Percentiles rank a stretch among this genome's conserved stretches.
These are phyloP conservation scores for Alternaria rosae DNA, from an alignment of 2,329 filamentous ascomycete species.

Conservation along the genomic window DNA sequence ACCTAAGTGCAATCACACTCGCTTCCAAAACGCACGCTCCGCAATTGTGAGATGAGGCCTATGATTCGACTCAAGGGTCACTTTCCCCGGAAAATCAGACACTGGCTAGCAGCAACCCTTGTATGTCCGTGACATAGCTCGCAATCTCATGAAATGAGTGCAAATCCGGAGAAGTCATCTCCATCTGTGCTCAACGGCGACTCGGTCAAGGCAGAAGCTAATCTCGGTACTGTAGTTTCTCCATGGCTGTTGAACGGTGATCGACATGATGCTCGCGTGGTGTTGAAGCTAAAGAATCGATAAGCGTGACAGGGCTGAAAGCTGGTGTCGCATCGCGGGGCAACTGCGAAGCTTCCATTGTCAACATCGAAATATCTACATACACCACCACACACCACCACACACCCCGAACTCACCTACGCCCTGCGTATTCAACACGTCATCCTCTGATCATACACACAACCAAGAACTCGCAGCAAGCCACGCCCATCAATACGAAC, in stretches of 20 bases:
- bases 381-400: not conserved
- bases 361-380: not conserved
- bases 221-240: not conserved
- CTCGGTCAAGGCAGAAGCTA: not conserved
- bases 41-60: not conserved
- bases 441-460: not conserved
- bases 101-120: not conserved
- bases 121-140: not conserved
- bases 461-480: not conserved
- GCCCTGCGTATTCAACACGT: not conserved
- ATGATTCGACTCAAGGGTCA: not conserved
- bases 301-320: slow-evolving; percentile 21
- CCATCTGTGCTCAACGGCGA: slow-evolving; percentile 7
- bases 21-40: slow-evolving; percentile 22
- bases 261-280: slow-evolving; percentile 21
- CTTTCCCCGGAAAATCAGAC: not conserved
- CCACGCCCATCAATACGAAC: not conserved
- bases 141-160: not conserved
- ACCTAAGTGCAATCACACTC: slow-evolving; percentile 49
- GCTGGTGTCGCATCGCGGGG: slow-evolving; percentile 20
- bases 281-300: slow-evolving; percentile 22
- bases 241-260: slow-evolving; percentile 15
- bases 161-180: slow-evolving; percentile 4
- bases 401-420: not conserved
- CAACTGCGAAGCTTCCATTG: slow-evolving; percentile 7